phyloP scores from a whole-genome alignment of 768 basidiomycete genomes.

The Basidioascus undulatus region DNA sequence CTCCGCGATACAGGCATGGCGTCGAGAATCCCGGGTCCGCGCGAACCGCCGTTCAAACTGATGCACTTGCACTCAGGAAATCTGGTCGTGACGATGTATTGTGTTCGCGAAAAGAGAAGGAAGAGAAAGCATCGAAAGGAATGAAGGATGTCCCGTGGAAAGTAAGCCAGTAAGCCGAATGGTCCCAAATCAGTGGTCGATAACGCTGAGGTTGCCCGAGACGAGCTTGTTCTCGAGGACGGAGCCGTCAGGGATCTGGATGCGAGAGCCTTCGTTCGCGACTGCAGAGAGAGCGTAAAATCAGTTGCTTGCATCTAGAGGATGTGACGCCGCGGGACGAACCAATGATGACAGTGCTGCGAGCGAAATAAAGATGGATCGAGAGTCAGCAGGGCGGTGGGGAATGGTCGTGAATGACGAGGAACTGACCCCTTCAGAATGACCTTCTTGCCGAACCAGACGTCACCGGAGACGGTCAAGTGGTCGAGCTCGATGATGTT shows the following conservation, averaged over 20 bases:
- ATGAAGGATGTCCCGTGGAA: too few relatives aligned
- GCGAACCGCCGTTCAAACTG: too few relatives aligned
- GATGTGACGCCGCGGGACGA: background rate
- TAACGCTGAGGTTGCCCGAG: constrained; percentile 7
- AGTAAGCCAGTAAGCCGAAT: too few relatives aligned
- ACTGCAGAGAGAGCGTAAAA: constrained; percentile 21
- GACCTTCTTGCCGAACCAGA: constrained; percentile 57
- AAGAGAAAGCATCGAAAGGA: too few relatives aligned
- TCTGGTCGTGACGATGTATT: too few relatives aligned
- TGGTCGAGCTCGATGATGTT: constrained; percentile 78
- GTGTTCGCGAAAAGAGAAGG: too few relatives aligned
- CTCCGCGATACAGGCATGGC: too few relatives aligned
- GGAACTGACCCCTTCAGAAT: background rate
- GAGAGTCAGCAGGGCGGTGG: constrained; percentile 11
- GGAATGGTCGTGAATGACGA: background rate
- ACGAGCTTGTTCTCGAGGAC: constrained; percentile 38
- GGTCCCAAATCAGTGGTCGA: constrained; percentile 8
- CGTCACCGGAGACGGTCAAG: constrained; percentile 76
- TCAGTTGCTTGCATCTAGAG: background rate
- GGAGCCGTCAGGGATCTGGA: constrained; percentile 62
- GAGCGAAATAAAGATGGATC: constrained; percentile 6
- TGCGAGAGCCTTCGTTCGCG: constrained; percentile 57
- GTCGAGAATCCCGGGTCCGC: too few relatives aligned
- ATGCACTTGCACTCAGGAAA: too few relatives aligned
- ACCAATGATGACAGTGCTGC: constrained; percentile 2